These are phyloP conservation scores for Dothiorella sarmentorum DNA, from an alignment of 2,329 filamentous ascomycete genomes.

Conservation along the genomic window DNA sequence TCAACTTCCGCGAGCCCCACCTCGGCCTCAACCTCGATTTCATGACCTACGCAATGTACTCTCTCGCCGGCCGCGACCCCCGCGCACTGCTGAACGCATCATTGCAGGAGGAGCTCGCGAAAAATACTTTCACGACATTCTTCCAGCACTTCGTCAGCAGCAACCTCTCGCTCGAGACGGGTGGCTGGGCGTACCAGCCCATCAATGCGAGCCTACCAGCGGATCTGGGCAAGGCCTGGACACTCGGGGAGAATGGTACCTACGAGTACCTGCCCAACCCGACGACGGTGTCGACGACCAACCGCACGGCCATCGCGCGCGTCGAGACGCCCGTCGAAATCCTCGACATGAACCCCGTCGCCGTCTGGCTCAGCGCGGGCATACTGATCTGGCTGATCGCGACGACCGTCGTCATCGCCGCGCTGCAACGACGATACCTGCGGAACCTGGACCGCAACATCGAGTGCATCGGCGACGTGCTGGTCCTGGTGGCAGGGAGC, in stretches of 20 bases:
- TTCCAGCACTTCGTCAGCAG: conserved; percentile 32
- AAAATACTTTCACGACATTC: conserved; percentile 29
- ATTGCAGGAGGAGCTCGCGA: conserved; percentile 20
- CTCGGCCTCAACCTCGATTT: conserved; percentile 29
- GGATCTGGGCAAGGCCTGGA: not conserved
- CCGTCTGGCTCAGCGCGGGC: conserved; percentile 19
- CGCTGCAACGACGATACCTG: not conserved
- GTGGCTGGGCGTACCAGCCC: conserved; percentile 23
- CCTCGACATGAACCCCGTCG: conserved; percentile 17
- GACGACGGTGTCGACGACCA: not conserved
- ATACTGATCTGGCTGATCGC: conserved; percentile 19
- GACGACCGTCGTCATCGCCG: conserved; percentile 14
- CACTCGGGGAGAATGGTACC: too few relatives aligned
- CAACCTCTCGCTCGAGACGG: conserved; percentile 21
- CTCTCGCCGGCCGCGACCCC: conserved; percentile 23
- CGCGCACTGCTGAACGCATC: conserved; percentile 22
- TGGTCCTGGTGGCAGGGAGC: conserved; percentile 20
- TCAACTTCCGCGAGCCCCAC: conserved; percentile 24
- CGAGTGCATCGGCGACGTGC: conserved; percentile 20
- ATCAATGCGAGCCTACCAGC: conserved; percentile 24
- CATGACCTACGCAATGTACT: conserved; percentile 28
- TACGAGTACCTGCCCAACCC: too few relatives aligned
- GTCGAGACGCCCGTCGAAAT: conserved; percentile 17
- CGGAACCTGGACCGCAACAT: not conserved
- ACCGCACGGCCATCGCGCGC: not conserved